Evolutionary conservation across 495 filamentous ascomycete species (phyloP).

Genomic region (Bathelium albidoporum): DNA sequence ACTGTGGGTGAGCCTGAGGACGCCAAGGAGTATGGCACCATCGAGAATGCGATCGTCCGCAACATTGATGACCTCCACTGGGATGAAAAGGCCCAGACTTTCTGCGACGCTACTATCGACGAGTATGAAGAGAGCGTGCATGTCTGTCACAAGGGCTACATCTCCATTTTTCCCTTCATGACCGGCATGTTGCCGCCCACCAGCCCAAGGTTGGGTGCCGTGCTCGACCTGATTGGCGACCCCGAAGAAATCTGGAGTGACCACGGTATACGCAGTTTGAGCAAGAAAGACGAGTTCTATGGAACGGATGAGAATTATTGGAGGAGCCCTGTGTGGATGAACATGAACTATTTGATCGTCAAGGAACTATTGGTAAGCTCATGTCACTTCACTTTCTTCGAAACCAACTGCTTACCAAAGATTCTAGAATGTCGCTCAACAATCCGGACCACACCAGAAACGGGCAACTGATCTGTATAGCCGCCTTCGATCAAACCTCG

Average conservation of each 20-base stretch:
- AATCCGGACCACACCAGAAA: slow-evolving; percentile 55
- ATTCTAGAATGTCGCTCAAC: slow-evolving; percentile 43
- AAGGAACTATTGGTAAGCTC: slow-evolving; percentile 65
- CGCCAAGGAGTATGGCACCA: slow-evolving; percentile 55
- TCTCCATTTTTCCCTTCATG: slow-evolving; percentile 89
- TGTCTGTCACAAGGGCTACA: slow-evolving; percentile 94
- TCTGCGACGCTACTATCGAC: slow-evolving; percentile 92
- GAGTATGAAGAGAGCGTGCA: slow-evolving; percentile 83
- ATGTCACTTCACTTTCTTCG: not conserved
- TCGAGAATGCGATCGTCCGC: slow-evolving; percentile 65
- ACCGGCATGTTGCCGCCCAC: slow-evolving; percentile 65
- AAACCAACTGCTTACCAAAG: slow-evolving; percentile 15
- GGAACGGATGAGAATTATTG: slow-evolving; percentile 94
- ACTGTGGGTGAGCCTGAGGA: slow-evolving; percentile 66
- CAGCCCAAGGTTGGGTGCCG: slow-evolving; percentile 56
- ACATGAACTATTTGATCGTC: slow-evolving; percentile 89
- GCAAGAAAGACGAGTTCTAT: slow-evolving; percentile 71
- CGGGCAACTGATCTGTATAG: slow-evolving; percentile 67
- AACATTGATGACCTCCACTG: slow-evolving; percentile 95
- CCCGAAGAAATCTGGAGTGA: slow-evolving; percentile 80
- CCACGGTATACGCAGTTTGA: slow-evolving; percentile 77
- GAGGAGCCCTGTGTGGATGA: slow-evolving; percentile 93
- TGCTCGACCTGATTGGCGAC: slow-evolving; percentile 69
- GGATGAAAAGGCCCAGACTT: slow-evolving; percentile 65
- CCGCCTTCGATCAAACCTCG: slow-evolving; percentile 68